A percentile compares a stretch with the other conserved stretches of the same genome.
Conservation (phyloP, 345 rosid species). For the Corymbia maculata region DNA sequence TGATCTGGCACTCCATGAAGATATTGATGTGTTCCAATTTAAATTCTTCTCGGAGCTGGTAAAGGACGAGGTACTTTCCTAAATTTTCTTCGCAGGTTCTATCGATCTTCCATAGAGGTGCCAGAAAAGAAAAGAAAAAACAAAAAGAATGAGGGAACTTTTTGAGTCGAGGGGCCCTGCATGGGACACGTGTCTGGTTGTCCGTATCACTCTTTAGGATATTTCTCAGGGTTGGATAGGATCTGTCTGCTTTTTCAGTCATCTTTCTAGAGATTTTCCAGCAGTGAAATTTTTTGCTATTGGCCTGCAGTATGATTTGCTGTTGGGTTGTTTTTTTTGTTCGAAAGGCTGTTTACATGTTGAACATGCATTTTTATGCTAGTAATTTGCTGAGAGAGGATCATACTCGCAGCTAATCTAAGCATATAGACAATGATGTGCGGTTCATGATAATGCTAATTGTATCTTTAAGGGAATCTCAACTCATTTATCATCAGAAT, state of each 20-base stretch:
- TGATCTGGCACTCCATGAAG: slow-evolving; percentile 92
- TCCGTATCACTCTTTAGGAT: neutral
- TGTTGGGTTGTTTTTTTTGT: neutral
- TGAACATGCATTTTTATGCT: neutral
- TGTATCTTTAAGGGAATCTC: neutral
- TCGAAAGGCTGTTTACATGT: neutral
- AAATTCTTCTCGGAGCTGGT: slow-evolving; percentile 74
- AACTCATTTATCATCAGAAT: neutral
- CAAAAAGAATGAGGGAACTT: neutral
- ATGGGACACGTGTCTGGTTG: rapidly evolving
- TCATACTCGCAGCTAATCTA: neutral
- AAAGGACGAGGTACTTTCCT: slow-evolving; percentile 47
- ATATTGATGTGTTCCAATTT: slow-evolving; percentile 95
- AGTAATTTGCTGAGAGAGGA: neutral
- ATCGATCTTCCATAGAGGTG: neutral
- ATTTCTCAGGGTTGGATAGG: neutral
- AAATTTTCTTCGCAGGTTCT: neutral
- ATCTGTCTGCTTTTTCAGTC: neutral
- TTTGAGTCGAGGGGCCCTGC: neutral
- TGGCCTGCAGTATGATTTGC: neutral
- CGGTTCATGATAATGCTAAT: neutral
- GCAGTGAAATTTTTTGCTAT: neutral
- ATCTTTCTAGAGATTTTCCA: neutral
- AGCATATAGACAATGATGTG: neutral
- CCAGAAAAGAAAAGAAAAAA: neutral